phyloP scores from a whole-genome alignment of 108 stramenopile genomes.

The Craspedostauros australis region DNA sequence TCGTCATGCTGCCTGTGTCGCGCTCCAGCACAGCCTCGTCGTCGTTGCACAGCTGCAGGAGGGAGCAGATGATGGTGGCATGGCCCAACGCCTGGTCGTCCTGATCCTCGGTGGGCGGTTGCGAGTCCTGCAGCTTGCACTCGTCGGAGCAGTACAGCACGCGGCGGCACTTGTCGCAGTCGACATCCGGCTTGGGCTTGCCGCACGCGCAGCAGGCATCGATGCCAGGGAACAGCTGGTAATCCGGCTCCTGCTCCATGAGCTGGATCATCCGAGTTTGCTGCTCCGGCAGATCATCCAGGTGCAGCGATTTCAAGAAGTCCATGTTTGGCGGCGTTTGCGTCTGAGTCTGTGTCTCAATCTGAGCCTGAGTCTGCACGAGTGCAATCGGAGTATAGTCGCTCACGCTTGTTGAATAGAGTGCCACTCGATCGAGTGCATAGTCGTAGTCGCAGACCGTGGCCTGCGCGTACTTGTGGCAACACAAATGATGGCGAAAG shows the following conservation, averaged over 20 bases:
- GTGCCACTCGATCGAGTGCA: too few species aligned
- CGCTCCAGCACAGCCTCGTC: conserved; percentile 53
- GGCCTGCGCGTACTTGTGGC: too few species aligned
- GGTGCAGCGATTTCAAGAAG: conserved; percentile 47
- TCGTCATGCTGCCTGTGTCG: conserved; percentile 2
- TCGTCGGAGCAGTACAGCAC: conserved; percentile 70
- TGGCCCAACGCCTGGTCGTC: conserved; percentile 63
- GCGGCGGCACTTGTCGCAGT: conserved; percentile 59
- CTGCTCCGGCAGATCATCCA: conserved; percentile 61
- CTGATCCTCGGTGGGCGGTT: conserved; percentile 23
- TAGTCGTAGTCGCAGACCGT: too few species aligned
- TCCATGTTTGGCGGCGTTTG: too few species aligned
- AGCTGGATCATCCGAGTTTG: conserved; percentile 33
- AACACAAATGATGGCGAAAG: too few species aligned
- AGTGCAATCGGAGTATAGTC: too few species aligned
- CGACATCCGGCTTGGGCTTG: conserved; percentile 8
- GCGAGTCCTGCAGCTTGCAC: conserved; percentile 49
- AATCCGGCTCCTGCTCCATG: conserved; percentile 18
- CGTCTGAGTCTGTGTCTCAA: too few species aligned
- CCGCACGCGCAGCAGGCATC: conserved; percentile 49
- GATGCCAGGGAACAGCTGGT: conserved; percentile 39
- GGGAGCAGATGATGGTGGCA: conserved; percentile 65
- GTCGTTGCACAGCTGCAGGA: conserved; percentile 58
- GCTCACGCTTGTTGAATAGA: too few species aligned
- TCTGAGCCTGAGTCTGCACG: too few species aligned